These are phyloP conservation scores for Pythium dissotocum DNA, from an alignment of 352 stramenopile species.

Conservation along the genomic window DNA sequence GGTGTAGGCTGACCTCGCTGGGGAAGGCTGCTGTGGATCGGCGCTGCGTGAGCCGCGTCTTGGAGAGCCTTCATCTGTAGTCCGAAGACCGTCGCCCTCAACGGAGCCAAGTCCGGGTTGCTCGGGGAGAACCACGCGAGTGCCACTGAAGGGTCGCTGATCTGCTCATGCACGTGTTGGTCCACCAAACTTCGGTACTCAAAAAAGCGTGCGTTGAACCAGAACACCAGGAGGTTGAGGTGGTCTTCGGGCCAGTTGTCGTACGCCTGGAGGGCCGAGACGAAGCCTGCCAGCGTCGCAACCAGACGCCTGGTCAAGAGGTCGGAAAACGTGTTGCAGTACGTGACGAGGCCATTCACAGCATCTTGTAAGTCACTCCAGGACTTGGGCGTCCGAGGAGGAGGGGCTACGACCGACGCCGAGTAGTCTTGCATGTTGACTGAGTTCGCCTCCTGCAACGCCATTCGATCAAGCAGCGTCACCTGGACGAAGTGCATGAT, in stretches of 20 bases:
- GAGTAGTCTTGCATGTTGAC: constrained; percentile 15
- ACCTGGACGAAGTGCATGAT: neutral
- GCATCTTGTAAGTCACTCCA: constrained; percentile 7
- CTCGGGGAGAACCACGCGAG: constrained; percentile 5
- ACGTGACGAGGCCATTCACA: constrained; percentile 5
- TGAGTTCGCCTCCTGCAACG: neutral
- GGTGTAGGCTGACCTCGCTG: neutral
- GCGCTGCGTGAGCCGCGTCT: neutral
- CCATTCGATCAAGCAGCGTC: constrained; percentile 6
- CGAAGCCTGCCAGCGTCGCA: neutral
- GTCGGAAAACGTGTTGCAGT: constrained; percentile 12
- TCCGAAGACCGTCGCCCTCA: neutral
- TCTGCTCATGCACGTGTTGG: neutral
- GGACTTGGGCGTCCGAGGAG: neutral
- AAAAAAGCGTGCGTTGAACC: constrained; percentile 4
- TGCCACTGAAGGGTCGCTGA: neutral
- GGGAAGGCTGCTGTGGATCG: neutral
- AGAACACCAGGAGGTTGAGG: constrained; percentile 8
- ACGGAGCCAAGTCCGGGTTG: constrained; percentile 3
- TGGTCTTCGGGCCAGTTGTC: constrained; percentile 7
- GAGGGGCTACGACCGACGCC: neutral
- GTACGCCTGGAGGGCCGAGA: constrained; percentile 6
- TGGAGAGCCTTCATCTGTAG: neutral
- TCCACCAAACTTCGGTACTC: constrained; percentile 8
- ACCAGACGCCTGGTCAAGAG: neutral